Evolutionary conservation across 2,329 filamentous ascomycete species (phyloP), one percentile per base, ranked within the genome.

Genomic region (Paraphaeosphaeria minitans): DNA sequence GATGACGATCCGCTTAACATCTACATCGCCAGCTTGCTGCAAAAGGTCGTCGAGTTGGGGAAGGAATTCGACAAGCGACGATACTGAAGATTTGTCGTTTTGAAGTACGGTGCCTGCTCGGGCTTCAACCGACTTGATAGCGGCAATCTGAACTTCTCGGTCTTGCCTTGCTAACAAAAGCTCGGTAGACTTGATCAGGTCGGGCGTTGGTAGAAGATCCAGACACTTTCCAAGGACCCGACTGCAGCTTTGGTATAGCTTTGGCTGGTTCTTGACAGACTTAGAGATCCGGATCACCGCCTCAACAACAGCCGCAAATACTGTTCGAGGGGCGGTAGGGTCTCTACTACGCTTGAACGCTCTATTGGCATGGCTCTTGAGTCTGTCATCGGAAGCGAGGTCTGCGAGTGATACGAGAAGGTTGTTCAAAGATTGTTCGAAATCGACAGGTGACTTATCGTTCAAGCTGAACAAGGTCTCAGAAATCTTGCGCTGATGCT

Each of bases 141-240:
- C 61, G 94, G 85, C 50, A 93, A 91, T 78, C 91, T 93, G 90
- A 52, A 84, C 80, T 50, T 90, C 86, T 66, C 91, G 84, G 63
- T 92, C 88, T 6, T 90, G 87, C 50, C 89, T 86, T 65, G 91
- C 86, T 37, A 98, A 86, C 31, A 99, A 83, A 29, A 87, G 86
- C 72, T 96, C 91, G 42, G 96, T 89, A 10, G 93, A 91, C 74
- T 92, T 91, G 75, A 98, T 87, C 75, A 98, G 95, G 77, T 97
- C 92, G 53, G 87, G 84, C 3, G 94, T 93, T 0, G 93, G 94
- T 43, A 97, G 83, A 7, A 97, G 85, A 62, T 91, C 89, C 52
- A 99, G 83, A n/a, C 96, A 81, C 62, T 90, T 89, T 19, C 90
- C 87, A 49, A 98, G 83, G 1, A 92, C 85, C 57, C 90, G 86